Percentiles rank a stretch among this genome's conserved stretches.
Evolutionary conservation across 805 yeast genomes (phyloP).

Genomic region (Lipomyces mesembrius): DNA sequence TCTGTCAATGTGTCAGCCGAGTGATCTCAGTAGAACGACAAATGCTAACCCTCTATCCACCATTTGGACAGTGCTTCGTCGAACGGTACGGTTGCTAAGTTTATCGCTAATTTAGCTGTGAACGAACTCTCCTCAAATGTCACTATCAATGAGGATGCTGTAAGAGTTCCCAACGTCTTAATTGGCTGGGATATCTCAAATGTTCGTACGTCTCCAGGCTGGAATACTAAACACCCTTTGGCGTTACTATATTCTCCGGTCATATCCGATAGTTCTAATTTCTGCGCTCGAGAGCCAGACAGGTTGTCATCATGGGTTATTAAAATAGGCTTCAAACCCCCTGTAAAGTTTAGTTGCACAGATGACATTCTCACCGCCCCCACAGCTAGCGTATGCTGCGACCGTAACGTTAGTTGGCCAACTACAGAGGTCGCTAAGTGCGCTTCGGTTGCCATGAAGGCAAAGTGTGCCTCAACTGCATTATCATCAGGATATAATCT

Average conservation of each 20-base stretch:
- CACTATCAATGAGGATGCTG: slow-evolving; percentile 35
- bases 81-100: background rate
- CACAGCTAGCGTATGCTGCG: slow-evolving; percentile 21
- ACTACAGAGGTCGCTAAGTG: slow-evolving; percentile 18
- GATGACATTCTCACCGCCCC: slow-evolving; percentile 14
- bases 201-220: slow-evolving; percentile 32
- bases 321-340: slow-evolving; percentile 22
- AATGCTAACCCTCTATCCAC: slow-evolving; percentile 19
- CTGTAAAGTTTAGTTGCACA: slow-evolving; percentile 22
- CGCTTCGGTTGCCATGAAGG: slow-evolving; percentile 24
- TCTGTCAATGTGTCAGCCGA: slow-evolving; percentile 3
- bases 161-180: slow-evolving; percentile 40
- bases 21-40: background rate
- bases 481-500: background rate
- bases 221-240: slow-evolving; percentile 39
- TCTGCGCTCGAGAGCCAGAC: slow-evolving; percentile 4
- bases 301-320: slow-evolving; percentile 15
- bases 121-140: slow-evolving; percentile 20
- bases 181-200: slow-evolving; percentile 42
- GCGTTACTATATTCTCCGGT: slow-evolving; percentile 17
- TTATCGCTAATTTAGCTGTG: slow-evolving; percentile 16
- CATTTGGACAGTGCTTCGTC: slow-evolving; percentile 21
- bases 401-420: slow-evolving; percentile 25
- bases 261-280: slow-evolving; percentile 8
- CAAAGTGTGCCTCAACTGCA: slow-evolving; percentile 24